Base-by-base conservation (phyloP, 495 filamentous ascomycete species). In the Penicillium egyptiacum region DNA sequence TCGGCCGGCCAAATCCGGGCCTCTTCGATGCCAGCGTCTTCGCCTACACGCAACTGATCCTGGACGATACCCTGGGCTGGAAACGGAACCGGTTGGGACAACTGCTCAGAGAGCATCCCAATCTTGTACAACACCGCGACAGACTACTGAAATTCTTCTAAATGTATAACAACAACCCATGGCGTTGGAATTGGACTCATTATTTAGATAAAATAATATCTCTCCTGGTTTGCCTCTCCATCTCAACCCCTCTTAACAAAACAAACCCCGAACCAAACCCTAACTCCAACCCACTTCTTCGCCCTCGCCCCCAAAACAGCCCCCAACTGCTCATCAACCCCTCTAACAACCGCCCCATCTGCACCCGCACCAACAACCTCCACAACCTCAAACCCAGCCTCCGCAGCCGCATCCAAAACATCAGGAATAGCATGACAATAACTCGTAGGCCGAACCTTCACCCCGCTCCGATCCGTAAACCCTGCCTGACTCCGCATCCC, bases 11-110 rank as follows among this genome's bases (percentile, higher is more conserved):
- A 10, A 76, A 72, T 25, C 91, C 94, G 2, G 82, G 84, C 0
- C 63, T 92, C 12, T 90, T 98, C 61, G 94, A 98, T 71, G 91
- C 92, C 25, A 83, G 80, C 54, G 83, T 97, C 22, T 98, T 96
- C 75, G 87, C 89, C 23, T 98, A 96, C 71, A 91, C 90, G n/a
- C 82, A 93, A 68, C 68, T 96, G 19, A 79, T 97, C 30, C 66
- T 95, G 57, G 82, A 88, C 59, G 74, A 81, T 9, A 62, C 58
- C 3, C 67, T 87, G 61, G 79, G 72, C 4, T 91, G 86, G 88
- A 79, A 75, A 57, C 74, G 77, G 30, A 76, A 75, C 45, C 59
- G 73, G 37, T 55, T 82, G 53, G 69, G 49, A 22, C 67, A 72
- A 51, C 55, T 73, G 49, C 61, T 84, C 63, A 59, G 59, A 55